Evolutionary conservation across 2,329 filamentous ascomycete genomes (phyloP), one percentile per base, ranked within the genome.

Genomic region (Fusarium mexicanum): DNA sequence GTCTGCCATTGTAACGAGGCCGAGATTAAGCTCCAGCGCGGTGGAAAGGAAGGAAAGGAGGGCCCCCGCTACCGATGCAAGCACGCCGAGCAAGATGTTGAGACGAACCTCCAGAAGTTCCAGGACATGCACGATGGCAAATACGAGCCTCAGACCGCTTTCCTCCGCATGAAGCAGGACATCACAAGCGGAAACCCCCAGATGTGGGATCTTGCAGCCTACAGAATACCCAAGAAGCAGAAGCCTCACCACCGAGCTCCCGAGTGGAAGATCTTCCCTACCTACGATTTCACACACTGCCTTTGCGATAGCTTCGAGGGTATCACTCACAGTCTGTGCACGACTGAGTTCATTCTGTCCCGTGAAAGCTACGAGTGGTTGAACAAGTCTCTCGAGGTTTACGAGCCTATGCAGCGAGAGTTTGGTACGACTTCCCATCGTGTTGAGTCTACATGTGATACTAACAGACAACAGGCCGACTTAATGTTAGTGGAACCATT

Each of bases 131-230:
- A 91, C 59, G 94, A 97, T 79, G 96, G 96, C 26, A 94, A 96
- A 83, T 98, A 98, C 84, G 91, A 93, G 81, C 92, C 94, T 2
- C 91, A 91, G 78, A 92, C 94, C 81, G 96, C 94, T 4, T 93
- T 94, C 78, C 86, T 98, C 61, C 91, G 96, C 70, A 98, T 98
- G 95, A 97, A 97, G 86, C 94, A 97, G 87, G 90, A 94, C 73
- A 94, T 94, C 72, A 89, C 90, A 58, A 92, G 92, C 77, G 92
- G 92, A 37, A 98, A 98, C 81, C 95, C 95, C 12, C 94, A 97
- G 83, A 95, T 98, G 93, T 98, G 96, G 96, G 96, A 98, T 86
- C 85, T 98, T 61, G 93, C 94, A 5, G 96, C 96, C 22, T 98
- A 98, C 83, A 91, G 96, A 69, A 92, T 98, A 63, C 88, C 94